Conservation (phyloP, 805 yeast genomes). For the Schwanniomyces pseudopolymorphus region DNA sequence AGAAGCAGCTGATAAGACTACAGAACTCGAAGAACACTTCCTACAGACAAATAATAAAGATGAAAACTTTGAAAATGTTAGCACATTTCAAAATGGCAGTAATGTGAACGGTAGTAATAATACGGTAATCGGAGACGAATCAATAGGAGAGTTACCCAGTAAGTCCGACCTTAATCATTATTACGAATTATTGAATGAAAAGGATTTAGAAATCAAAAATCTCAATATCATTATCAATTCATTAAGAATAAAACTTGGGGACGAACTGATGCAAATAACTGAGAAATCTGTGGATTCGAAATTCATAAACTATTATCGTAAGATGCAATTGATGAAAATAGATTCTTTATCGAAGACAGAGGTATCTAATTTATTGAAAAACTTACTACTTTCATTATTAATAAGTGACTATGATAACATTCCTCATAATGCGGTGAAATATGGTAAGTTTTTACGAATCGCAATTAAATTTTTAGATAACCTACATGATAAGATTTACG, state of each 20-base stretch:
- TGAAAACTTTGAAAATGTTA: neutral
- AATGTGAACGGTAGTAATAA: neutral
- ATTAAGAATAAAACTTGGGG: slow-evolving; percentile 13
- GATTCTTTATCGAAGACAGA: slow-evolving; percentile 28
- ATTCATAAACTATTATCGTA: slow-evolving; percentile 24
- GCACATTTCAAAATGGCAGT: neutral
- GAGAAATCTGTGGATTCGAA: slow-evolving; percentile 15
- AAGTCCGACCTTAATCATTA: slow-evolving; percentile 6
- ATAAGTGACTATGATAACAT: slow-evolving; percentile 28
- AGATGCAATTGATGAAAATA: slow-evolving; percentile 26
- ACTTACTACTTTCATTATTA: slow-evolving; percentile 32
- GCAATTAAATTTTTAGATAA: slow-evolving; percentile 30
- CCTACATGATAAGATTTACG: slow-evolving; percentile 28
- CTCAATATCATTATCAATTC: slow-evolving; percentile 1
- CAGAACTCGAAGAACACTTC: neutral
- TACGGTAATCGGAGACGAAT: neutral
- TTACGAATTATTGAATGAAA: neutral
- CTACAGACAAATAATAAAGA: neutral
- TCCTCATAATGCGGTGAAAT: slow-evolving; percentile 23
- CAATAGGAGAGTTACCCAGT: neutral
- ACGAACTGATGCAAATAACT: slow-evolving; percentile 11
- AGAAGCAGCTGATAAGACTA: neutral
- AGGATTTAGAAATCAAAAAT: neutral
- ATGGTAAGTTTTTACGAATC: slow-evolving; percentile 25
- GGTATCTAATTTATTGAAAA: slow-evolving; percentile 31